Evolutionary conservation across 1,284 basidiomycete genomes (phyloP), one percentile per base, ranked within the genome.

Genomic region (Bondarzewia mesenterica): DNA sequence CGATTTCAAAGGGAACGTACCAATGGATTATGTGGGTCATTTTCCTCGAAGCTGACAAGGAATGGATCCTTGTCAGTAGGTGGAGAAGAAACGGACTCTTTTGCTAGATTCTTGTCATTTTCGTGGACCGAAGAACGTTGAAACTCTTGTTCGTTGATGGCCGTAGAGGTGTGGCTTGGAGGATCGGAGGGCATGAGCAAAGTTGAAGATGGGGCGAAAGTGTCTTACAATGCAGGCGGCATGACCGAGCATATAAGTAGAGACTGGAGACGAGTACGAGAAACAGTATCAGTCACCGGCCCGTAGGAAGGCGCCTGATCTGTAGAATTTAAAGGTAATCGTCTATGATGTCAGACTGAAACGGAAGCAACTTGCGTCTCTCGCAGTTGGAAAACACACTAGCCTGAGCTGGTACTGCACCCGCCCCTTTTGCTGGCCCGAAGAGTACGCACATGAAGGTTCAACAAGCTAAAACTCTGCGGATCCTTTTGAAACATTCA

Each of bases 1-100:
- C n/a, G 10, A 12, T 10, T 12, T n/a, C n/a, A 7, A 22, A 22
- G 15, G 22, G 26, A 5, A 44, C 58, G 22, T 42, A 70, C 72
- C 53, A 68, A 65, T 15, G 80, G 73, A 45, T 75, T 65, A 14
- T 63, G 63, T 0, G 67, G 61, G 35, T 75, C 73, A 42, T 65
- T 61, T 2, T 61, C 55, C 20, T 59, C 57, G 51, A 72, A 69
- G 52, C 50, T 52, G 12, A 75, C 68, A 14, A 73, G 62, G 55
- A 62, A 75, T 4, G 62, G 54, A 46, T 74, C 65, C 41, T 53
- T 53, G 45, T 63, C 59, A 45, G 63, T 60, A 16, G 57, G 57
- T 32, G 29, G 12, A n/a, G 29, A n/a, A 32, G n/a, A 12, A 10
- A 32, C 29, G 29, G 29, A 32, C 10, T 10, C 10, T 12, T 32